Conservation (phyloP, 2,329 filamentous ascomycete species). For the Pseudocercospora macadamiae region DNA sequence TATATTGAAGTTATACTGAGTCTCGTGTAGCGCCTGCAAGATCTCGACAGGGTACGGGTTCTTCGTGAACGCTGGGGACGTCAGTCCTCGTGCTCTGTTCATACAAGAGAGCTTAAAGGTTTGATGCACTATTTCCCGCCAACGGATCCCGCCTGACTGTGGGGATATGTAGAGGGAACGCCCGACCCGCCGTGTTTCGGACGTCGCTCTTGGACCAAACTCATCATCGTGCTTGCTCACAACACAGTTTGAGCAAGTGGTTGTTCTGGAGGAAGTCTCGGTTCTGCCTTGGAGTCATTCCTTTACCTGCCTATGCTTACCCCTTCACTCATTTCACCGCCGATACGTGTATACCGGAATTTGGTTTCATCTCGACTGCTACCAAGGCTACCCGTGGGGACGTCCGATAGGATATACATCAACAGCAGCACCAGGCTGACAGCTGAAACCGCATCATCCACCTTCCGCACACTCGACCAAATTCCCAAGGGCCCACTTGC, state of each 20-base stretch:
- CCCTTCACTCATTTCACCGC: conserved; percentile 10
- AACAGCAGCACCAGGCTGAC: conserved; percentile 21
- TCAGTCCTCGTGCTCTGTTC: conserved; percentile 21
- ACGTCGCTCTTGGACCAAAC: conserved; percentile 20
- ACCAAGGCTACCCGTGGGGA: conserved; percentile 21
- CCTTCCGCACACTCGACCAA: conserved; percentile 12
- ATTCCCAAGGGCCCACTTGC: conserved; percentile 1
- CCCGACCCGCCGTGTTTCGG: conserved; percentile 32
- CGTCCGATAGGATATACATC: conserved; percentile 21
- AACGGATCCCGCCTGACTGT: conserved; percentile 22
- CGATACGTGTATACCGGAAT: conserved; percentile 9
- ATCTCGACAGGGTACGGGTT: conserved; percentile 15
- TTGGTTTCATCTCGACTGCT: conserved; percentile 16
- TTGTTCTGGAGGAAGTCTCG: conserved; percentile 10
- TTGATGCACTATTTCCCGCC: conserved; percentile 23
- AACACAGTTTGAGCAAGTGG: conserved; percentile 13
- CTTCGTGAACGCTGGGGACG: neutral
- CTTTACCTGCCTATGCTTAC: conserved; percentile 15
- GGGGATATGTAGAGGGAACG: conserved; percentile 29
- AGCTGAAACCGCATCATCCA: conserved; percentile 19
- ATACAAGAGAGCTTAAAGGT: conserved; percentile 23
- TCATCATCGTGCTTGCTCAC: conserved; percentile 19
- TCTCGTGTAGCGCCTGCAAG: neutral
- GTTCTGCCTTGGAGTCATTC: conserved; percentile 12
- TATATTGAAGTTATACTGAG: neutral